phyloP scores from a whole-genome alignment of 495 filamentous ascomycete genomes.

The Xylaria scruposa region DNA sequence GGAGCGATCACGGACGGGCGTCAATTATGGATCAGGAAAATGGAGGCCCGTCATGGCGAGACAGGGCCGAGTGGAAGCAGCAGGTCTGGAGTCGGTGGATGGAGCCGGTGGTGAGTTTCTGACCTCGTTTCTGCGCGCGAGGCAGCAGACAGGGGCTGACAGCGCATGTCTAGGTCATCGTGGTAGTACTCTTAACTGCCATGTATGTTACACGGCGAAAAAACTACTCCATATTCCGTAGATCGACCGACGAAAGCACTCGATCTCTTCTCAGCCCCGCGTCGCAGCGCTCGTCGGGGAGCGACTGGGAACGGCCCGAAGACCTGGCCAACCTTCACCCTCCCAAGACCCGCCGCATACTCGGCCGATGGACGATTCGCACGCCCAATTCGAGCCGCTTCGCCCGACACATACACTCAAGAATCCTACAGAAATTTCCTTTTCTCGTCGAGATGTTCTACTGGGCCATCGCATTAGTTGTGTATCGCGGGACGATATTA shows the following conservation, averaged over 20 bases:
- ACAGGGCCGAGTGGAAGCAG: conserved; percentile 30
- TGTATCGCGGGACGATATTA: conserved; percentile 67
- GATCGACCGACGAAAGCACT: conserved; percentile 19
- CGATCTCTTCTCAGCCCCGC: conserved; percentile 26
- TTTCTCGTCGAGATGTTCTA: conserved; percentile 85
- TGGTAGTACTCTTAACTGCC: conserved; percentile 57
- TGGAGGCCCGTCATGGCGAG: conserved; percentile 29
- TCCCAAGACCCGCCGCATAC: conserved; percentile 30
- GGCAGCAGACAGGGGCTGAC: neutral
- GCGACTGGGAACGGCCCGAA: conserved; percentile 25
- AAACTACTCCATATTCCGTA: conserved; percentile 51
- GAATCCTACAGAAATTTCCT: conserved; percentile 70
- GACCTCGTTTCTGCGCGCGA: neutral
- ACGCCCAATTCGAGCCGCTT: conserved; percentile 64
- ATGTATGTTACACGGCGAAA: conserved; percentile 59
- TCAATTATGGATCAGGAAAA: conserved; percentile 21
- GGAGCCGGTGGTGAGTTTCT: conserved; percentile 26
- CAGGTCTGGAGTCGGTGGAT: conserved; percentile 31
- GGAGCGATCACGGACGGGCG: conserved; percentile 1
- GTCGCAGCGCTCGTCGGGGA: conserved; percentile 25
- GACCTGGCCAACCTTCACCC: conserved; percentile 25
- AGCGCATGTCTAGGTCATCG: conserved; percentile 52
- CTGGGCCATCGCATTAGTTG: conserved; percentile 74
- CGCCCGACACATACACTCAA: conserved; percentile 59
- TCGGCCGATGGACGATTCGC: conserved; percentile 43